Conservation (phyloP, 495 filamentous ascomycete species). For the Cetradonia linearis region DNA sequence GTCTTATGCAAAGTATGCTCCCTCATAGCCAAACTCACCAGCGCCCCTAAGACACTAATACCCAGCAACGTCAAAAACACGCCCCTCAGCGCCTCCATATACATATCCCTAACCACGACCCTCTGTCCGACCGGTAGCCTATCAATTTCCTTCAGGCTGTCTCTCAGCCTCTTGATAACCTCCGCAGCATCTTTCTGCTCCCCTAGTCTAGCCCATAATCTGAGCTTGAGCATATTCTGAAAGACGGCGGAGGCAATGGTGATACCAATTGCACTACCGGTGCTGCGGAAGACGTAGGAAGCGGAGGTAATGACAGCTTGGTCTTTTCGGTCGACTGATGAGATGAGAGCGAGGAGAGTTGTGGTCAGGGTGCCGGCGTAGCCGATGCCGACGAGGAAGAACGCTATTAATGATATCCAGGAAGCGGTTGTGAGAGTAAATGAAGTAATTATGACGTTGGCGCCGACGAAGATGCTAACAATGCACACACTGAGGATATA, state of each 20-base stretch:
- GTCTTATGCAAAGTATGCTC: constrained; percentile 71
- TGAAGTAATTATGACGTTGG: constrained; percentile 37
- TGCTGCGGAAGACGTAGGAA: constrained; percentile 20
- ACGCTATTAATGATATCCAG: constrained; percentile 47
- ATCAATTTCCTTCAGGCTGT: constrained; percentile 63
- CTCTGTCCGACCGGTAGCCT: constrained; percentile 61
- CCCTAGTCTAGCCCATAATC: constrained; percentile 61
- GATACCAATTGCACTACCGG: constrained; percentile 24
- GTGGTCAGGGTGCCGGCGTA: constrained; percentile 60
- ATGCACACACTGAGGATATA: constrained; percentile 41
- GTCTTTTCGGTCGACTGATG: constrained; percentile 58
- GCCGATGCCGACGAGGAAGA: constrained; percentile 50
- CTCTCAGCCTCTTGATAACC: constrained; percentile 57
- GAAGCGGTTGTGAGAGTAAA: constrained; percentile 40
- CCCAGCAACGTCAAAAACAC: constrained; percentile 64
- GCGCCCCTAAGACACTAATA: constrained; percentile 46
- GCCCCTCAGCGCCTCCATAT: constrained; percentile 64
- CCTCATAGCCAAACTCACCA: constrained; percentile 58
- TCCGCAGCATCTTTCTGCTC: constrained; percentile 52
- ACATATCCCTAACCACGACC: constrained; percentile 57
- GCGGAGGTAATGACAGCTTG: constrained; percentile 37
- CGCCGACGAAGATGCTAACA: constrained; percentile 35
- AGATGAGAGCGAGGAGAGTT: constrained; percentile 56
- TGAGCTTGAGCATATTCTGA: constrained; percentile 37
- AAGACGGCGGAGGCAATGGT: constrained; percentile 30